These are phyloP conservation scores for Silybum marianum DNA, from an alignment of 129 eudicot genomes.

Conservation along the genomic window DNA sequence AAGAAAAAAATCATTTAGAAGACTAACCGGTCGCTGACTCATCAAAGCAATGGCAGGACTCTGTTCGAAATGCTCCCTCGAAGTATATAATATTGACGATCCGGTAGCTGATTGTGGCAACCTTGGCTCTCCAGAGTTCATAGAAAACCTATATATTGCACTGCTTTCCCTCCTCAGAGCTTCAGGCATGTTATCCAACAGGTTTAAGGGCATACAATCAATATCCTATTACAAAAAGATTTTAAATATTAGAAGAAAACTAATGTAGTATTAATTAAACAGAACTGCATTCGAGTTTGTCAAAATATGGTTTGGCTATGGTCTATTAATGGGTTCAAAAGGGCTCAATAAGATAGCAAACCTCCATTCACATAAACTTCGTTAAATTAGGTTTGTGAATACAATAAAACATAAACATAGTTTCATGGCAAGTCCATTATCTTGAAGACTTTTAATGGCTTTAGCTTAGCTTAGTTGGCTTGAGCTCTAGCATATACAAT, in stretches of 20 bases:
- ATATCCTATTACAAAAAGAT: conserved; percentile 44
- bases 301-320: not conserved
- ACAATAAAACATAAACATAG: too few species aligned
- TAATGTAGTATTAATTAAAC: not conserved
- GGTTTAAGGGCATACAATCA: conserved; percentile 62
- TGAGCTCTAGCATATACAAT: too few species aligned
- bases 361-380: not conserved
- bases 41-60: conserved; percentile 21
- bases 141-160: conserved; percentile 28
- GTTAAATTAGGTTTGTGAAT: not conserved
- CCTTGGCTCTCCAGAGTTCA: conserved; percentile 26
- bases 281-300: not conserved
- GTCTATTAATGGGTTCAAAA: not conserved
- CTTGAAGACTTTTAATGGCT: too few species aligned
- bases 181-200: conserved; percentile 65
- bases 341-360: not conserved
- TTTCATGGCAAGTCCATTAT: too few species aligned
- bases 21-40: conserved; percentile 44
- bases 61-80: conserved; percentile 30
- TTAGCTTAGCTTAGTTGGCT: too few species aligned
- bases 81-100: conserved; percentile 15
- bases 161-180: conserved; percentile 44
- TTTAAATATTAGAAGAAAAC: not conserved
- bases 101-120: conserved; percentile 33
- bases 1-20: not conserved